Conservation (phyloP, 1,284 basidiomycete genomes). For the Cystobasidiaceae sp. region DNA sequence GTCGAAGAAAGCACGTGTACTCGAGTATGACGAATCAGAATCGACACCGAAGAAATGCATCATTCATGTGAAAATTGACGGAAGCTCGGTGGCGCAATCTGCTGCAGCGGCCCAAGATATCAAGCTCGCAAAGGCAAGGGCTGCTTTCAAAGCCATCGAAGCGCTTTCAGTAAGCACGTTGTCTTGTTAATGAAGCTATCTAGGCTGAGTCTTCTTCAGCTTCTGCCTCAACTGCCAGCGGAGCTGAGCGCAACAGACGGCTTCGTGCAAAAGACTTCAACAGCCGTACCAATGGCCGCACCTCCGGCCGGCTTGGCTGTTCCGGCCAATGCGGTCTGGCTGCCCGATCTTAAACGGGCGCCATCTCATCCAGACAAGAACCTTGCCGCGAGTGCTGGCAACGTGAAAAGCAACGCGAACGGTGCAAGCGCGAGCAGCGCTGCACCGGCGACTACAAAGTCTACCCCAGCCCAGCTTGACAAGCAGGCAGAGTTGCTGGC, state of each 20-base stretch:
- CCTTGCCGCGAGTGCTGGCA: too few species aligned
- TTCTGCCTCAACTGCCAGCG: constrained; percentile 14
- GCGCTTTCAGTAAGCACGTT: constrained; percentile 15
- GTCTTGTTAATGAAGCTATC: too few species aligned
- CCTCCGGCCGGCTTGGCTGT: background rate
- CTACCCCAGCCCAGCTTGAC: constrained; percentile 2
- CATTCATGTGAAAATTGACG: constrained; percentile 18
- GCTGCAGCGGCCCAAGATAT: constrained; percentile 22
- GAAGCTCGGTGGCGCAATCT: background rate
- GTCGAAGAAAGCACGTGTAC: background rate
- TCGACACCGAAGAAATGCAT: constrained; percentile 25
- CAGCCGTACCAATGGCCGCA: background rate
- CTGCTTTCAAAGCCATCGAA: constrained; percentile 30
- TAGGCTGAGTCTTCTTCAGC: background rate
- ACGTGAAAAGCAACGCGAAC: background rate
- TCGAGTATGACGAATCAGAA: constrained; percentile 11
- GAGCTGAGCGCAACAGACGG: background rate
- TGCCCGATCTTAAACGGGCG: too few species aligned
- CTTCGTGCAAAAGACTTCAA: background rate
- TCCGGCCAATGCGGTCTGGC: constrained; percentile 5
- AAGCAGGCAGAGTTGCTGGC: constrained; percentile 12
- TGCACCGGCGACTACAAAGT: background rate
- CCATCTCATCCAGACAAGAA: too few species aligned
- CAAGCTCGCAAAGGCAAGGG: constrained; percentile 30
- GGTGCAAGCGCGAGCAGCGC: background rate